Base-by-base conservation (phyloP, 495 filamentous ascomycete genomes). In the Aspergillus carlsbadensis region DNA sequence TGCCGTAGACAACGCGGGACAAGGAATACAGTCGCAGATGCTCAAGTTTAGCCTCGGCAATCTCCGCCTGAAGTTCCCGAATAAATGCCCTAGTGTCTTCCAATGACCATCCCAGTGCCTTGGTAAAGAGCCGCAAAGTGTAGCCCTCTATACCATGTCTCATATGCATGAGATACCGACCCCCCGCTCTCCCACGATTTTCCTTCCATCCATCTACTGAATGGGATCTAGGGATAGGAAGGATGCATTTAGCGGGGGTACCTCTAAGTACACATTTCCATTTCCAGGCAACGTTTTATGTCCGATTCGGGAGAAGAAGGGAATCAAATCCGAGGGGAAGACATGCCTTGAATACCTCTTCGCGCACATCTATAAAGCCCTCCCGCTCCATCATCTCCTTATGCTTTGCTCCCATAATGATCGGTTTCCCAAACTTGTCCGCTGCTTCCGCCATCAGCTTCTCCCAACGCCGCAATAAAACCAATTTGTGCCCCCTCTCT, bases 331-430 rank as follows among this genome's bases (percentile, higher is more conserved):
- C n/a, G n/a, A n/a, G n/a, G n/a, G n/a, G n/a, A 29, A 13, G 21
- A 13, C 33, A 22, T 37, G 39, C 47, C 47, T 51, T 51, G 47
- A 51, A 51, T 24, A 51, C 31, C 47, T 39, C 31, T 14, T 39
- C 34, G 7, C 15, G 15, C 11, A 51, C 34, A 1, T 51, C 31
- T 24, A 1, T 24, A 17, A 51, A 51, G 5, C 47, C 47, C 3
- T 15, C 47, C 47, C 15, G 20, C 31, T 51, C 17, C 47, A 51
- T 51, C 18, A 37, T 8, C 47, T 5, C 47, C 18, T 51, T 51
- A 7, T 51, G 47, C 47, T 17, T 37, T 4, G 17, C 34, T 11
- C 10, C 17, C 33, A 51, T 21, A 24, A 37, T 51, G 11, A 51
- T 51, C 3, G 31, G 31, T 20, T 51, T 51, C 6, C 47, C 47